Base-by-base conservation (phyloP, 192 early-diverging fungal species). In the Entomortierella lignicola region DNA sequence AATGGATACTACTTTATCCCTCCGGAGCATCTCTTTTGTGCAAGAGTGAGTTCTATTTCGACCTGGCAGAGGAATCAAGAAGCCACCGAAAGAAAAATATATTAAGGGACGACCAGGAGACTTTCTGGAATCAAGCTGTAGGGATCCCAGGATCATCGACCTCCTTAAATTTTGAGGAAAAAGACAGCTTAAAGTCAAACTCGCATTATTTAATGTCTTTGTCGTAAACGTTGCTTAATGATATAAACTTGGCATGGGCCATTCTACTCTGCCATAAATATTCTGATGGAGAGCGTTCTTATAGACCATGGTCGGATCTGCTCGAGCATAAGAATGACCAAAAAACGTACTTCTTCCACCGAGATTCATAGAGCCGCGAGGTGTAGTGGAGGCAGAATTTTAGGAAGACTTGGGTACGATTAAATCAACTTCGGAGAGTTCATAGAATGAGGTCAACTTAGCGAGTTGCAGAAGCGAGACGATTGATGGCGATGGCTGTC, bases 221-320 rank as follows among this genome's bases (percentile, higher is more conserved):
- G n/a, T n/a, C n/a, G n/a, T n/a, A n/a, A n/a, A n/a, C 34, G 4
- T 10, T 37, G 4, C 10, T 34, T 39, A 72, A 58, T 58, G 63
- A 31, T 72, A 63, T 13, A 72, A 30, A 17, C 41, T 18, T 13
- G 61, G 70, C 27, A 62, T 54, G 25, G 70, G 63, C 70, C 70
- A 72, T 18, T 63, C 61, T 6, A 72, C 61, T 1, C 55, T 18
- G 21, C 70, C 70, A 48, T 72, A 63, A 27, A 72, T 64, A 37
- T 72, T 72, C 4, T 72, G 70, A 39, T 55, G 42, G 10, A 63
- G 50, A 2, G 60, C 70, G 26, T 72, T 72, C 34, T 72, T 72
- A 11, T 63, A 72, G 8, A 64, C 60, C 69, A 71, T 71, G 12
- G 69, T 71, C 6, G 70, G 70, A 17, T 72, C 61, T 7, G 70